Base-by-base conservation (phyloP, 192 early-diverging fungal genomes). In the Coemansia sp. region DNA sequence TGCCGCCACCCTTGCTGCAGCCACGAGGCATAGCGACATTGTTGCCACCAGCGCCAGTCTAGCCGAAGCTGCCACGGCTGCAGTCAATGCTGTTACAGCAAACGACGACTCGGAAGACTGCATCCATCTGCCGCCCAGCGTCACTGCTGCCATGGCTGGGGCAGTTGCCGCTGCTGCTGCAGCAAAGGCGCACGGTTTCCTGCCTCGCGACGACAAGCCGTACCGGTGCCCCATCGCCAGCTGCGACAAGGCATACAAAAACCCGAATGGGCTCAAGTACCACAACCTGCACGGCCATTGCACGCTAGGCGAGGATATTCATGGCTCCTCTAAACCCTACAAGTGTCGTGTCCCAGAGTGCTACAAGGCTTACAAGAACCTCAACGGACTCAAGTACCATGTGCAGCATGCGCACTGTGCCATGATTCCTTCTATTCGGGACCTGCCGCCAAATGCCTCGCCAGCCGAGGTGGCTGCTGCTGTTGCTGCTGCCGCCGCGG, bases 201-300 rank as follows among this genome's bases (percentile, higher is more conserved):
- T 70, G 43, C 72, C 71, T 21, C 80, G 71, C 43, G 87, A 85
- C 61, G 92, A 94, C 63, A 92, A 95, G 64, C 94, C 93, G 23
- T 96, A 96, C 82, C 88, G 91, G 61, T 98, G 95, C 74, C 84
- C 91, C 16, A 81, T 95, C 6, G 71, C 71, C 7, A 93, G 94
- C 7, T 98, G 96, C 82, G 88, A 87, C 60, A 98, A 98, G 79
- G 88, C 93, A 7, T 99, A 99, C 85, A 99, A 99, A 83, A 99
- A 99, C 79, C 95, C 96, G 28, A 97, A 97, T 57, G 96, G 96
- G 8, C 86, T 98, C 56, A 99, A 99, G 77, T 98, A 99, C 84
- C 97, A 98, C 74, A 92, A 96, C 68, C 85, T 92, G 61, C 97
- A 99, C 70, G 95, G 95, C 18, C 97, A 99, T 73, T 91, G 91